These are phyloP conservation scores for Amniculicola lignicola DNA, from an alignment of 495 filamentous ascomycete species.

Conservation along the genomic window DNA sequence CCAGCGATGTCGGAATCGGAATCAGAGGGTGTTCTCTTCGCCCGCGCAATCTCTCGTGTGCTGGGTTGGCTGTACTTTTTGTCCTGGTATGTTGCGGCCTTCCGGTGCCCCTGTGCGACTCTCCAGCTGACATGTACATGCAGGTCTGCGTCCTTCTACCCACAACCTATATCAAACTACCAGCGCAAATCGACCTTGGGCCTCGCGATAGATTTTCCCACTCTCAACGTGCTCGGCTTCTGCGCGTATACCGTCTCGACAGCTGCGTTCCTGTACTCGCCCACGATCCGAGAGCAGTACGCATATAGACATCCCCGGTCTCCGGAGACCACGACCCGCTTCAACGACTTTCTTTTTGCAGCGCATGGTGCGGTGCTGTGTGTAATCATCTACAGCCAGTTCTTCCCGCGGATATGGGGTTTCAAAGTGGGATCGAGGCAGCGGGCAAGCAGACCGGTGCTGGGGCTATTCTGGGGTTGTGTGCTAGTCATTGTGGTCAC, in stretches of 20 bases:
- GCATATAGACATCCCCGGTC: constrained; percentile 70
- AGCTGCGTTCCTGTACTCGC: constrained; percentile 68
- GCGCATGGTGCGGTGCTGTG: constrained; percentile 71
- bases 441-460: constrained; percentile 61
- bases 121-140: background rate
- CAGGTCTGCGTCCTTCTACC: constrained; percentile 87
- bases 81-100: constrained; percentile 38
- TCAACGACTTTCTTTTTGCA: constrained; percentile 88
- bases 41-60: constrained; percentile 24
- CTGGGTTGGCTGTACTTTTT: constrained; percentile 40
- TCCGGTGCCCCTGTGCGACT: too few relatives aligned
- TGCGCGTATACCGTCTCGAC: constrained; percentile 73
- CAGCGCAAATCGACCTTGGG: constrained; percentile 72
- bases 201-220: constrained; percentile 80
- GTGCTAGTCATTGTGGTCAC: constrained; percentile 56
- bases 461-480: constrained; percentile 65
- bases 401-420: constrained; percentile 68
- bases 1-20: too few relatives aligned
- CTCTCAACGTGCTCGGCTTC: constrained; percentile 82
- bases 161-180: constrained; percentile 77
- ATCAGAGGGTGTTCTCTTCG: constrained; percentile 25
- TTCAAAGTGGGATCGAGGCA: constrained; percentile 59
- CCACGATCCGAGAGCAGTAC: constrained; percentile 75
- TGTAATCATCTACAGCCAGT: constrained; percentile 66
- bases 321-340: constrained; percentile 74